These are phyloP conservation scores for Alternaria postmessia DNA, from an alignment of 2,329 filamentous ascomycete genomes.

Conservation along the genomic window DNA sequence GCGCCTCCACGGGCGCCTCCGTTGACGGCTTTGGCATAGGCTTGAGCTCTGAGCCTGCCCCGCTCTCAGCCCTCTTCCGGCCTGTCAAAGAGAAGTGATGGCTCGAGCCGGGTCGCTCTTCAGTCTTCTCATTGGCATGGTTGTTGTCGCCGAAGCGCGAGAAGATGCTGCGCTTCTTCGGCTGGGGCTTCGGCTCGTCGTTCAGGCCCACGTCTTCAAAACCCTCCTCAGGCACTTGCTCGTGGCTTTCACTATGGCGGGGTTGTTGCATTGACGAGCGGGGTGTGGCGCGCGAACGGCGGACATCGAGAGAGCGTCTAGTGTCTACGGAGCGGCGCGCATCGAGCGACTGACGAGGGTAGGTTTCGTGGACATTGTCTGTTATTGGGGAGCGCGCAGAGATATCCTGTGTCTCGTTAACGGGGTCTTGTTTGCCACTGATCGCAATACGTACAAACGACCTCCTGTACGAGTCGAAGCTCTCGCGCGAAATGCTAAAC, in stretches of 20 bases:
- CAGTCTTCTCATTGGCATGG: constrained; percentile 38
- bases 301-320: constrained; percentile 61
- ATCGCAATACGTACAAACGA: constrained; percentile 76
- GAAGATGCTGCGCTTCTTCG: constrained; percentile 81
- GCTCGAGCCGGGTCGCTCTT: constrained; percentile 54
- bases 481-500: constrained; percentile 94
- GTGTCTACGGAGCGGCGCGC: constrained; percentile 84
- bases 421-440: constrained; percentile 12
- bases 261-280: constrained; percentile 67
- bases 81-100: constrained; percentile 72
- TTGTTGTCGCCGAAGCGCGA: constrained; percentile 75
- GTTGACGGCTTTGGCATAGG: constrained; percentile 61
- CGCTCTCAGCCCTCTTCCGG: constrained; percentile 75
- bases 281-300: constrained; percentile 62
- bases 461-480: constrained; percentile 93
- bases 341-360: constrained; percentile 59
- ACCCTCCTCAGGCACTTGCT: constrained; percentile 73
- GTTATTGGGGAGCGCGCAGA: constrained; percentile 82
- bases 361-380: constrained; percentile 61
- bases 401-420: constrained; percentile 74
- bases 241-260: constrained; percentile 65
- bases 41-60: constrained; percentile 73
- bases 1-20: constrained; percentile 38
- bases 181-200: constrained; percentile 72
- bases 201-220: constrained; percentile 92